Conservation (phyloP, 345 rosid genomes). For the Aurinia saxatilis region DNA sequence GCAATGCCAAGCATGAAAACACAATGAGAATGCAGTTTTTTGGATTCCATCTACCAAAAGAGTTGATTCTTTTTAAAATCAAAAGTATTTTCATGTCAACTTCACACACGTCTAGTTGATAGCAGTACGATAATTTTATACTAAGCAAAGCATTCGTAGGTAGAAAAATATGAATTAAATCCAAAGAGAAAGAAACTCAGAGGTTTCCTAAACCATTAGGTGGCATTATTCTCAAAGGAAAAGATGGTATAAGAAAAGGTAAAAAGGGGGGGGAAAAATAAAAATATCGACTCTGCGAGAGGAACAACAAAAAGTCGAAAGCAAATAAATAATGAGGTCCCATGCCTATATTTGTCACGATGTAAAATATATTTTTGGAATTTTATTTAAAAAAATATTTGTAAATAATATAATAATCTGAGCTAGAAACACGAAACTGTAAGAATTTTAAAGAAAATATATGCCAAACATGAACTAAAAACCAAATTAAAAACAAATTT, state of each 20-base stretch:
- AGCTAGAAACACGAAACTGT: neutral
- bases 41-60: neutral
- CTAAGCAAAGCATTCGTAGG: constrained; percentile 3
- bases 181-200: neutral
- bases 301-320: constrained; percentile 7
- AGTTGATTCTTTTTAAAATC: neutral
- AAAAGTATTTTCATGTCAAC: neutral
- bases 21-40: neutral
- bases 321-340: neutral
- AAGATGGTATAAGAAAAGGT: neutral
- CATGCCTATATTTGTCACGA: neutral
- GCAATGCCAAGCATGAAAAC: neutral
- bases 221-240: neutral
- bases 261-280: neutral
- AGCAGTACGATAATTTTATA: neutral
- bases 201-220: neutral
- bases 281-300: neutral
- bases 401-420: neutral
- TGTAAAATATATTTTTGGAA: neutral
- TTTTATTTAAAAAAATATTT: neutral
- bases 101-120: neutral
- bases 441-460: neutral
- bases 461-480: neutral
- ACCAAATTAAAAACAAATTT: neutral
- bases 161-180: neutral